Base-by-base conservation (phyloP, 495 filamentous ascomycete genomes). In the Neurospora discreta region DNA sequence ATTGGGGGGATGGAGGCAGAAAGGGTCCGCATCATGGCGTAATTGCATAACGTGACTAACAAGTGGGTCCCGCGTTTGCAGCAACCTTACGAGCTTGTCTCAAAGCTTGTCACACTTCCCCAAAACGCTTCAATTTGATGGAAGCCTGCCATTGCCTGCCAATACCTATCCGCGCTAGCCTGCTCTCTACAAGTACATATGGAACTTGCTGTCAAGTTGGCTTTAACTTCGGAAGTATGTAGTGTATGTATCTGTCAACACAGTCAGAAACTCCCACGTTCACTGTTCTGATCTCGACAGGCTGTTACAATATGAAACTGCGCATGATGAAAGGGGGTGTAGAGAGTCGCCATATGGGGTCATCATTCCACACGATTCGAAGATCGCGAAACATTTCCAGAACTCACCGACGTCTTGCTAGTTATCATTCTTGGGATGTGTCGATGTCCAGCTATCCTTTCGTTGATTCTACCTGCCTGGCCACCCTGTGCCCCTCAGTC, bases 1-100 rank as follows among this genome's bases (percentile, higher is more conserved):
- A 36, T 36, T n/a, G n/a, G n/a, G 33, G 33, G 33, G 33, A 36
- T 36, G 33, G 33, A 36, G 33, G 33, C 33, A 36, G 33, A 36
- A 36, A 36, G 33, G 6, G 33, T 5, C 33, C 33, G 33, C 38
- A 38, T 38, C 7, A 38, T 38, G 38, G 70, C 39, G 70, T 42
- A 71, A 68, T 71, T 46, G 46, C 60, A 43, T 71, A 60, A 30
- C 46, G 13, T 58, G 44, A 60, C 8, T 60, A 60, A 30, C 11
- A 30, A 60, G 69, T 44, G 23, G 70, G 33, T 71, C 38, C 36
- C 70, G 52, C 39, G 70, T 60, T 67, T 71, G 44, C 70, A 71
- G 70, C 6, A 26, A 44, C 69, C 26, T 58, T 58, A 26, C 46
- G 46, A 58, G 46, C 46, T 58, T 58, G 46, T 58, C 20, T 20